A percentile compares a stretch with the other conserved stretches of the same genome.
Evolutionary conservation across 441 rosid genomes (phyloP).

Genomic region (Aquilaria agallochum): DNA sequence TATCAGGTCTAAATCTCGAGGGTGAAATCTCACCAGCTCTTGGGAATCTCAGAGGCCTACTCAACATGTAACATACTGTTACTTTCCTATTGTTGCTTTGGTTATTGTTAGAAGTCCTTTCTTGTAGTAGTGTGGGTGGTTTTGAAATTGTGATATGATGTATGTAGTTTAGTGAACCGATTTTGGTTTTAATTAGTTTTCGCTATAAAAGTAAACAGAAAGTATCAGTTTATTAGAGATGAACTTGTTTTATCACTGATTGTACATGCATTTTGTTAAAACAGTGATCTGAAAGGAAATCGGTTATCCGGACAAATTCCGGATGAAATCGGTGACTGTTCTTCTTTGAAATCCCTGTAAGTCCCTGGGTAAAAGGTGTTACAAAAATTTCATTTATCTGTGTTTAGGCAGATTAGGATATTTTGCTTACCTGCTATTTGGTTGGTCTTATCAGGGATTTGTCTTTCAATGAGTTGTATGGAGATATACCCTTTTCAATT

Average conservation of each 20-base stretch:
- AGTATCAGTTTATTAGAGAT: background rate
- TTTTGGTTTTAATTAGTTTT: background rate
- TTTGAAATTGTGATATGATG: background rate
- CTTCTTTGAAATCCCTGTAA: constrained; percentile 71
- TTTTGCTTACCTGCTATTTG: constrained; percentile 5
- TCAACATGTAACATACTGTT: constrained; percentile 44
- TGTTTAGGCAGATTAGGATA: background rate
- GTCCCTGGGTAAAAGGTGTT: constrained; percentile 14
- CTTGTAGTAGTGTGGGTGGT: background rate
- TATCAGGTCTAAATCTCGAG: constrained; percentile 82
- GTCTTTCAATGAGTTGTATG: constrained; percentile 74
- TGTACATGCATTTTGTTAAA: constrained; percentile 12
- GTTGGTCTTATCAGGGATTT: constrained; percentile 54
- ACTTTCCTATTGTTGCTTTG: background rate
- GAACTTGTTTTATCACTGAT: constrained; percentile 1
- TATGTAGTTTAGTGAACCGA: background rate
- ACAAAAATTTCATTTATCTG: background rate
- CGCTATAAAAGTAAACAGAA: background rate
- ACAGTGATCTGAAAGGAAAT: constrained; percentile 75
- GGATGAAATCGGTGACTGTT: constrained; percentile 92
- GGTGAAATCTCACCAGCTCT: constrained; percentile 88
- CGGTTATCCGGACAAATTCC: constrained; percentile 87
- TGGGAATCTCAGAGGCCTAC: constrained; percentile 71
- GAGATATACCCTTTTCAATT: constrained; percentile 88
- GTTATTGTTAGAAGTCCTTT: background rate